Percentiles rank a stretch among this genome's conserved stretches.
These are phyloP conservation scores for Tolypocladium album DNA, from an alignment of 2,329 filamentous ascomycete genomes.

Conservation along the genomic window DNA sequence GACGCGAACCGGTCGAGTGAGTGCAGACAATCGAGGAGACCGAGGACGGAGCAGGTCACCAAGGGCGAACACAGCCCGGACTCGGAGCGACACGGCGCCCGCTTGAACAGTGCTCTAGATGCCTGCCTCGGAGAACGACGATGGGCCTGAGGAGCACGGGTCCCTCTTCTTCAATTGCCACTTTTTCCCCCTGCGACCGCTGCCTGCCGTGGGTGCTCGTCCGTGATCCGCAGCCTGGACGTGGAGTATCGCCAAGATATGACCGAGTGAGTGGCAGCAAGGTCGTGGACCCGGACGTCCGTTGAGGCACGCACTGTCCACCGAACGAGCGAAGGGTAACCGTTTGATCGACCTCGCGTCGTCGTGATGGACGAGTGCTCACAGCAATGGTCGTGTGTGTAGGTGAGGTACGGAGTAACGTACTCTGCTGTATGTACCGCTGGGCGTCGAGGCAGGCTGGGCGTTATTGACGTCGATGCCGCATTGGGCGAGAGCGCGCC, in stretches of 20 bases:
- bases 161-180: background rate
- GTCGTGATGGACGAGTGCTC: background rate
- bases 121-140: background rate
- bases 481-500: background rate
- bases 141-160: background rate
- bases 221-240: too few relatives aligned
- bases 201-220: background rate
- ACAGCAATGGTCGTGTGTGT: background rate
- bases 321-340: background rate
- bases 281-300: background rate
- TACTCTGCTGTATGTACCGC: too few relatives aligned
- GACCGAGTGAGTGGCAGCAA: background rate
- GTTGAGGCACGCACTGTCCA: background rate
- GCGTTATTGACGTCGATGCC: background rate
- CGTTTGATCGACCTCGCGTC: background rate
- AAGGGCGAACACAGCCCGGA: background rate
- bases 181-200: background rate
- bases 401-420: too few relatives aligned
- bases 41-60: background rate
- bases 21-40: background rate
- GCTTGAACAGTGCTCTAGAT: background rate
- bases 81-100: background rate
- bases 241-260: too few relatives aligned
- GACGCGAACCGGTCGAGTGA: background rate
- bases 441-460: too few relatives aligned